Base-by-base conservation (phyloP, 345 rosid genomes). In the Brassica rapa region DNA sequence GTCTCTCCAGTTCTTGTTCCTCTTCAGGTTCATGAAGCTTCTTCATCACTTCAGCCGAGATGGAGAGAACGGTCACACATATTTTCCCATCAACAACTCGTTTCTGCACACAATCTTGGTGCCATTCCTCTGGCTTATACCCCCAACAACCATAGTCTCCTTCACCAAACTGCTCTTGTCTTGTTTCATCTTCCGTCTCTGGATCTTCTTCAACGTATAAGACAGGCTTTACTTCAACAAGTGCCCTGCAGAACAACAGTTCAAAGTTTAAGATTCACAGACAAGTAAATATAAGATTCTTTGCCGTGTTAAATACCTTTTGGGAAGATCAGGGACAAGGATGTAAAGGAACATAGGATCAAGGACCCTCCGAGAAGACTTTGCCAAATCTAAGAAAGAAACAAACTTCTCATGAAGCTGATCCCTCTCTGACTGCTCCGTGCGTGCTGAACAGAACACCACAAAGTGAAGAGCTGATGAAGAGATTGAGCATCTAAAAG, bases 201-300 rank as follows among this genome's bases (percentile, higher is more conserved):
- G 60, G 60, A 55, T 83, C 89, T 55, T 87, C 82, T 27, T 83
- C 63, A 24, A 88, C 89, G 75, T 89, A 87, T 33, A 95, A 89
- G 46, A 89, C 66, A 49, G 99, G 98, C 83, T 95, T 95, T 70
- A 93, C 84, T 88, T 95, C 99, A 75, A 95, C 92, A 70, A 86
- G 84, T 24, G 98, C 93, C 51, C 99, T 95, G 87, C 79, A 85
- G 84, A 56, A 70, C 59, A 41, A 62, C 57, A 81, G 60, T 49
- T 70, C 66, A 24, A 62, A 41, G 14, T 2, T 37, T 2, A 1
- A 71, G 6, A 71, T 6, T 21, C 5, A 24, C 41, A 64, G 1
- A 70, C 15, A 2, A 10, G 30, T 41, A 39, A 59, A 59, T 29
- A 37, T 21, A 15, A 39, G 51, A 37, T 35, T 24, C 6, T 62